phyloP scores from a whole-genome alignment of 1,284 basidiomycete genomes.

The Pascua guehoae region DNA sequence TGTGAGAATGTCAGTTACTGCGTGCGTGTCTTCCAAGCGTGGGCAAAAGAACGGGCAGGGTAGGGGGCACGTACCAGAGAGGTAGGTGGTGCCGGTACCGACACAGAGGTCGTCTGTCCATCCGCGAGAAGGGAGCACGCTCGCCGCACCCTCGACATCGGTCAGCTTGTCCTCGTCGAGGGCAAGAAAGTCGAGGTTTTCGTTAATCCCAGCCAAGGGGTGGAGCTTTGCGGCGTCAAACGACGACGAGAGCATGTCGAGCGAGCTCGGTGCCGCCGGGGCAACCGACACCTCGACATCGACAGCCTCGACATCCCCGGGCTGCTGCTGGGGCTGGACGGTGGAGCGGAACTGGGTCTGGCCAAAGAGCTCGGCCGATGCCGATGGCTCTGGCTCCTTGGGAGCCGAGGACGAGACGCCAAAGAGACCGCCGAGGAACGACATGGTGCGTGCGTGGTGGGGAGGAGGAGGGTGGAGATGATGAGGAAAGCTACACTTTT shows the following conservation, averaged over 20 bases:
- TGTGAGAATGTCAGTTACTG: slow-evolving; percentile 56
- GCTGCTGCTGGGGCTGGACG: slow-evolving; percentile 14
- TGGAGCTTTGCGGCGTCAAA: slow-evolving; percentile 88
- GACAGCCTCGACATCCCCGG: not conserved
- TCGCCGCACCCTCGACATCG: slow-evolving; percentile 76
- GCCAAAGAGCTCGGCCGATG: slow-evolving; percentile 42
- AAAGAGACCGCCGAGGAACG: slow-evolving; percentile 46
- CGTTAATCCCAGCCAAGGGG: slow-evolving; percentile 77
- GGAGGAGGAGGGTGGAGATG: slow-evolving; percentile 2
- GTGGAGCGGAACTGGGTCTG: slow-evolving; percentile 39
- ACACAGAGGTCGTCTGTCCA: slow-evolving; percentile 99
- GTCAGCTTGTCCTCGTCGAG: slow-evolving; percentile 90
- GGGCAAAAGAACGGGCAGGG: slow-evolving; percentile 53
- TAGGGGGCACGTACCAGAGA: slow-evolving; percentile 70
- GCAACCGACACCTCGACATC: slow-evolving; percentile 1
- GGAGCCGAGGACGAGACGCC: slow-evolving; percentile 17
- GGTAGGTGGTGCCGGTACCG: slow-evolving; percentile 98
- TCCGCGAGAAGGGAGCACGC: slow-evolving; percentile 85
- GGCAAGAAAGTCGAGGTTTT: slow-evolving; percentile 81
- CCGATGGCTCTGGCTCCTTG: slow-evolving; percentile 20
- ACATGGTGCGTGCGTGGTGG: slow-evolving; percentile 24
- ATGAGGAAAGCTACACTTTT: not conserved
- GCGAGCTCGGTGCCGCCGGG: slow-evolving; percentile 57
- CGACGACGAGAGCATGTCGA: slow-evolving; percentile 73
- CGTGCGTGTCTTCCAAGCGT: slow-evolving; percentile 54